Evolutionary conservation across 2,329 filamentous ascomycete species (phyloP).

Genomic region (Didymella arachidicola): DNA sequence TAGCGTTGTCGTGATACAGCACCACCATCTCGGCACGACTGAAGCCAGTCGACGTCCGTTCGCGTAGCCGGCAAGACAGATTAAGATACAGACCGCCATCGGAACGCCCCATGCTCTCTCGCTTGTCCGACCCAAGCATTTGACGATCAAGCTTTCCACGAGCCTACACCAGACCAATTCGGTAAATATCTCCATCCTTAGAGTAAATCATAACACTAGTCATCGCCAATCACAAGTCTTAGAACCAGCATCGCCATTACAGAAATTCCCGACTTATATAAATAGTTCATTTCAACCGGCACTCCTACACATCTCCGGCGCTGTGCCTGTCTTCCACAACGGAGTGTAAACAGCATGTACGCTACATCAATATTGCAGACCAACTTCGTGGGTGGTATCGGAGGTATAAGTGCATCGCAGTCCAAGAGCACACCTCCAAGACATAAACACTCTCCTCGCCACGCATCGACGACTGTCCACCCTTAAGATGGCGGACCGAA

Average conservation of each 20-base stretch:
- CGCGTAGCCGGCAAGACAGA: neutral
- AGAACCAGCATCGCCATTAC: neutral
- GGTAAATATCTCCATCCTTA: neutral
- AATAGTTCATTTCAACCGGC: neutral
- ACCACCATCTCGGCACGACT: neutral
- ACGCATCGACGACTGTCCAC: neutral
- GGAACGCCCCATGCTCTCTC: neutral
- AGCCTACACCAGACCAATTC: neutral
- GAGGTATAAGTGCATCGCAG: neutral
- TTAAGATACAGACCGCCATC: neutral
- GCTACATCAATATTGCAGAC: neutral
- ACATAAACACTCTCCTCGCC: neutral
- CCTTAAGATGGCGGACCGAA: conserved; percentile 25
- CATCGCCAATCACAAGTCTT: neutral
- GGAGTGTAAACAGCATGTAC: neutral
- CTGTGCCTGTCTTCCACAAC: neutral
- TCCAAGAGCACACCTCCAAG: neutral
- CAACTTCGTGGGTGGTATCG: neutral
- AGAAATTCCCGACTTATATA: neutral
- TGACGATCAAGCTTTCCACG: neutral
- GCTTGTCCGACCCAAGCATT: conserved; percentile 4
- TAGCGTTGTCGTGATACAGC: neutral
- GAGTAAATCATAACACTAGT: conserved; percentile 2
- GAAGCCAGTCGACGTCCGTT: neutral
- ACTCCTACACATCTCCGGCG: conserved; percentile 10